Percentiles rank a stretch among this genome's conserved stretches.
phyloP scores from a whole-genome alignment of 345 rosid genomes.

The Stellera chamaejasme region DNA sequence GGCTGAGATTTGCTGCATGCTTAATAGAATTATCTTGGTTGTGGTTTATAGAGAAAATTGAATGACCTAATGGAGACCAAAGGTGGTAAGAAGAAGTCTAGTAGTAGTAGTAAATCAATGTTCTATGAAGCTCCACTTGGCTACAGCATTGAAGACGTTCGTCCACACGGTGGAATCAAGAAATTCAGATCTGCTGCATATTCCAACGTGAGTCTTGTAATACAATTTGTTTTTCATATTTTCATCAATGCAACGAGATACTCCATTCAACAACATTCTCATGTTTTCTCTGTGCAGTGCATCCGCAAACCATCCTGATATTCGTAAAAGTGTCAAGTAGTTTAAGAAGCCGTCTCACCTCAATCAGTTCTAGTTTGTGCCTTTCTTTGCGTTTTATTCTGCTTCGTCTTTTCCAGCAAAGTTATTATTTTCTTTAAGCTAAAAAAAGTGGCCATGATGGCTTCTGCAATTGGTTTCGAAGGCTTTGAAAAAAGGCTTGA shows the following conservation, averaged over 20 bases:
- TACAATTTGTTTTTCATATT: neutral
- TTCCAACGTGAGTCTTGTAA: slow-evolving; percentile 21
- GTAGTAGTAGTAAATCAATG: slow-evolving; percentile 37
- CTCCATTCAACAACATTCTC: neutral
- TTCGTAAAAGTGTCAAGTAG: slow-evolving; percentile 3
- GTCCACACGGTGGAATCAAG: slow-evolving; percentile 27
- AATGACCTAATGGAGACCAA: slow-evolving; percentile 28
- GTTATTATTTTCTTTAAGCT: neutral
- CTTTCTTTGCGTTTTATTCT: neutral
- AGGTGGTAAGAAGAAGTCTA: slow-evolving; percentile 27
- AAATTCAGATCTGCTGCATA: slow-evolving; percentile 30
- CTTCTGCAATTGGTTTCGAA: slow-evolving; percentile 39
- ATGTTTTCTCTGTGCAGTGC: slow-evolving; percentile 18
- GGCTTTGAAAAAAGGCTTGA: slow-evolving; percentile 44
- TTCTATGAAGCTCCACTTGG: slow-evolving; percentile 27
- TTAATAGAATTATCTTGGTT: no score
- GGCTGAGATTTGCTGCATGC: no score
- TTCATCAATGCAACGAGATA: neutral
- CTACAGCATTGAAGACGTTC: slow-evolving; percentile 27
- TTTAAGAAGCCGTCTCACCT: neutral
- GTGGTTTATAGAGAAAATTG: slow-evolving; percentile 9
- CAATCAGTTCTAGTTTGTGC: neutral
- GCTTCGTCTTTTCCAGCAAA: neutral
- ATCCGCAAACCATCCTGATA: slow-evolving; percentile 32
- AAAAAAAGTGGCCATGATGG: slow-evolving; percentile 9